A percentile compares a stretch with the other conserved stretches of the same genome.
These are phyloP conservation scores for Boeremia lycopersici DNA, from an alignment of 2,329 filamentous ascomycete species.

Conservation along the genomic window DNA sequence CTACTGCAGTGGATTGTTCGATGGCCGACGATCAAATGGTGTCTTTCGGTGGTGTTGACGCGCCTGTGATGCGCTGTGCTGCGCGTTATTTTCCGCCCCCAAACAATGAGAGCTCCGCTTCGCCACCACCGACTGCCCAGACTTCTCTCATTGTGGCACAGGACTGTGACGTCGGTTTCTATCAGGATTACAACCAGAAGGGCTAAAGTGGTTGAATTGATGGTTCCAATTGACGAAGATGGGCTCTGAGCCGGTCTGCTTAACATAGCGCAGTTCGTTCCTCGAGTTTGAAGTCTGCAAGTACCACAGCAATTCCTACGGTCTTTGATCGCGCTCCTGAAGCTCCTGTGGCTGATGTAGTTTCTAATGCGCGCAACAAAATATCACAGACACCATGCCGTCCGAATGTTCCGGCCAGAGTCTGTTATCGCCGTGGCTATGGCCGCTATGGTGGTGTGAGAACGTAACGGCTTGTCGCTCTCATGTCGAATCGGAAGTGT, in stretches of 20 bases:
- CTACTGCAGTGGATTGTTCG: background rate
- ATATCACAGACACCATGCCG: background rate
- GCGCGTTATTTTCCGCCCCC: background rate
- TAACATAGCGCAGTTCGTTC: background rate
- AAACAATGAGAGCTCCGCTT: constrained; percentile 1
- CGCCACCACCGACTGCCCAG: background rate
- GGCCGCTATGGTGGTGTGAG: background rate
- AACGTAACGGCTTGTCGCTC: background rate
- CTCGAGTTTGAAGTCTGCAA: background rate
- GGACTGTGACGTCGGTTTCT: background rate
- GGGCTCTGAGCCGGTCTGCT: background rate
- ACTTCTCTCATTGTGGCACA: background rate
- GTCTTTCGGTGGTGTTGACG: background rate
- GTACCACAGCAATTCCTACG: background rate
- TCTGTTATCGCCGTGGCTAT: background rate
- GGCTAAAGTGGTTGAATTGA: background rate
- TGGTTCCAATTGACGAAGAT: background rate
- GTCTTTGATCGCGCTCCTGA: background rate
- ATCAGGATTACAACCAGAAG: background rate
- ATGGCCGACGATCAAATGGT: background rate
- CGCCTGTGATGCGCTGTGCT: background rate
- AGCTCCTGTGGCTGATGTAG: background rate
- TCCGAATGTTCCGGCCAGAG: constrained; percentile 1
- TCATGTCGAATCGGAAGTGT: background rate
- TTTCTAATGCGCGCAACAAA: background rate